A percentile compares a stretch with the other conserved stretches of the same genome.
Conservation (phyloP, 225 moss, liverwort and hornwort genomes). For the Bryoerythrophyllum caledonicum region DNA sequence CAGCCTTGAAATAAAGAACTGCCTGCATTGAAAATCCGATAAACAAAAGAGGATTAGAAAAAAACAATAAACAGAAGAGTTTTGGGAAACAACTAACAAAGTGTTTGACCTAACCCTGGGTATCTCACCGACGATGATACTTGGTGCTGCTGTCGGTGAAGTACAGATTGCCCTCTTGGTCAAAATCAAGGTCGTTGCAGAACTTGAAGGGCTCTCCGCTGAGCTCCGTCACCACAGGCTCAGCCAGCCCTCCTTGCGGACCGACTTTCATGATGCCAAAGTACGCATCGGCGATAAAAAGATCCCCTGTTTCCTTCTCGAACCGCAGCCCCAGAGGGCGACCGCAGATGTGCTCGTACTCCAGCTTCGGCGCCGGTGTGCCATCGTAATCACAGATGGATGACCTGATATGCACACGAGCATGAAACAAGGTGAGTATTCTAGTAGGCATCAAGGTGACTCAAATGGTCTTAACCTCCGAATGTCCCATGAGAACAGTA, state of each 20-base stretch:
- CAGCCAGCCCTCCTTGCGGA: slow-evolving; percentile 66
- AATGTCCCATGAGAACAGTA: no score
- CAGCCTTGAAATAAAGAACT: slow-evolving; percentile 48
- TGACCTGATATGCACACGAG: slow-evolving; percentile 35
- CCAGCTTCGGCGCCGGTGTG: slow-evolving; percentile 28
- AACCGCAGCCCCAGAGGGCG: slow-evolving; percentile 72
- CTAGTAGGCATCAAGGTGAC: no score
- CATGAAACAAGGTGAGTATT: not conserved
- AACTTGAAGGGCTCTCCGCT: slow-evolving; percentile 45
- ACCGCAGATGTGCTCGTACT: slow-evolving; percentile 59
- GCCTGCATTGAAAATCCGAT: slow-evolving; percentile 20
- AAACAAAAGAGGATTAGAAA: not conserved
- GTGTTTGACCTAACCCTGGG: not conserved
- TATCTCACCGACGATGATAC: slow-evolving; percentile 43
- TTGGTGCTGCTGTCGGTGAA: slow-evolving; percentile 67
- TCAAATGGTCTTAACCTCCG: no score
- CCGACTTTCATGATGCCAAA: slow-evolving; percentile 68
- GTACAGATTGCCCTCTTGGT: slow-evolving; percentile 62
- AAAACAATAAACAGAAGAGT: not conserved
- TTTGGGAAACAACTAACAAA: not conserved
- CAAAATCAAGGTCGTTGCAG: slow-evolving; percentile 68
- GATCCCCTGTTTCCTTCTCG: slow-evolving; percentile 42
- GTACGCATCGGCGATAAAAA: slow-evolving; percentile 61
- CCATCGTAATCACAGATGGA: slow-evolving; percentile 44
- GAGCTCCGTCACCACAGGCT: slow-evolving; percentile 42